Base-by-base conservation (phyloP, 2,329 filamentous ascomycete genomes). In the Phialophora tarda region DNA sequence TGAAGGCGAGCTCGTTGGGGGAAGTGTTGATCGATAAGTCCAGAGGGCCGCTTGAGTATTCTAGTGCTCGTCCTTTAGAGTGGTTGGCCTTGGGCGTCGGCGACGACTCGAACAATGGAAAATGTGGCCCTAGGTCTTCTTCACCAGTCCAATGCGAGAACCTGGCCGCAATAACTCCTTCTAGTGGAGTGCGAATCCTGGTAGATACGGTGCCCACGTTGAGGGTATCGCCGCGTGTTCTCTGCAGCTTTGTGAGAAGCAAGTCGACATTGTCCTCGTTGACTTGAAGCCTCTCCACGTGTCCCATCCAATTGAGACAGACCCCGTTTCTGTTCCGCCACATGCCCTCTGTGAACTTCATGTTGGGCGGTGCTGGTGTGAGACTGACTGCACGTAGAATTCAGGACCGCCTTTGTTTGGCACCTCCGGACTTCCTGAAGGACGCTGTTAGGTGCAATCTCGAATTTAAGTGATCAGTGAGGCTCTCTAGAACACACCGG, bases 311-410 rank as follows among this genome's bases (percentile, higher is more conserved):
- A 60, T 79, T 78, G 64, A 79, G 76, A 26, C 56, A 62, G 12
- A 68, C 47, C 24, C 62, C 60, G 11, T 32, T 75, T 66, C 71
- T 71, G 32, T 77, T 71, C 64, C 73, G 73, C 77, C 77, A 79
- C 78, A 79, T 79, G 62, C 78, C 78, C 34, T 78, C 75, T 10
- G 77, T 79, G 71, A 80, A 79, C 74, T 77, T 80, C 78, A 80
- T 79, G 21, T 70, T 77, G 67, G 14, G 28, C 28, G 1, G 23
- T 53, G 23, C 11, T 53, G 48, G 48, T 53, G 23, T 26, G 21
- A 12, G 21, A 12, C 26, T 26, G 32, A 34, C 32, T 10, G 32
- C 14, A 8, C 7, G 14, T 44, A 21, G 38, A 44, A 8, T n/a
- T 44, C 38, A n/a, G 17, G 38, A 2, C 38, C 21, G 38, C 38